Evolutionary conservation across 2,329 filamentous ascomycete genomes (phyloP), one percentile per base, ranked within the genome.

Genomic region (Hypoxylon sp.): DNA sequence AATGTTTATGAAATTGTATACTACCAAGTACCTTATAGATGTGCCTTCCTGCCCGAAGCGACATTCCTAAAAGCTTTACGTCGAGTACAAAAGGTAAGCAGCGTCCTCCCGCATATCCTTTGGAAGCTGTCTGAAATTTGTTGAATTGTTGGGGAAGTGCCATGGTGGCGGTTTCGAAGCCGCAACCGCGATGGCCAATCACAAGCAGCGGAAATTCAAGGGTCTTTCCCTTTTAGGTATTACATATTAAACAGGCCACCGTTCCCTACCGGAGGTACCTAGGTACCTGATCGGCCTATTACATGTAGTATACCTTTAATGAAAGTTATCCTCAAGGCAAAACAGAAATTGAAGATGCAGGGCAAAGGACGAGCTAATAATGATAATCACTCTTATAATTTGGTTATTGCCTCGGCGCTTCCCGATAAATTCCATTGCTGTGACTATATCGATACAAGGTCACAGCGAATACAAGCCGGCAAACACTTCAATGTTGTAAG

Each of bases 71-170:
- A 44, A 10, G 17, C 20, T 44, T 44, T 44, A 44, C 40, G 40
- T 35, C 49, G 40, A 3, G 33, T 46, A 61, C 35, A 56, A 42
- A 56, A n/a, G 6, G 48, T 22, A 11, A 37, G 49, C 63, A 27
- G 35, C 20, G 49, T 61, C 59, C 63, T 35, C 37, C 42, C 53
- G 49, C 33, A 31, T 59, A 40, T 66, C 64, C 66, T 69, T 69
- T 68, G 40, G 63, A 70, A 64, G 69, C 62, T 73, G 73, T 73
- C 71, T 74, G 72, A 76, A 77, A 66, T 77, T 75, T 78, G 76
- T 78, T 78, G 76, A 78, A 78, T 78, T 78, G 76, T 78, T 78
- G 76, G 76, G 76, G 75, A 71, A 74, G 58, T 63, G 68, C 68
- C 71, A 68, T 50, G 55, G 72, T 73, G 70, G 73, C 65, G 73